phyloP scores from a whole-genome alignment of 2,329 filamentous ascomycete genomes.

The Alternaria sp. region DNA sequence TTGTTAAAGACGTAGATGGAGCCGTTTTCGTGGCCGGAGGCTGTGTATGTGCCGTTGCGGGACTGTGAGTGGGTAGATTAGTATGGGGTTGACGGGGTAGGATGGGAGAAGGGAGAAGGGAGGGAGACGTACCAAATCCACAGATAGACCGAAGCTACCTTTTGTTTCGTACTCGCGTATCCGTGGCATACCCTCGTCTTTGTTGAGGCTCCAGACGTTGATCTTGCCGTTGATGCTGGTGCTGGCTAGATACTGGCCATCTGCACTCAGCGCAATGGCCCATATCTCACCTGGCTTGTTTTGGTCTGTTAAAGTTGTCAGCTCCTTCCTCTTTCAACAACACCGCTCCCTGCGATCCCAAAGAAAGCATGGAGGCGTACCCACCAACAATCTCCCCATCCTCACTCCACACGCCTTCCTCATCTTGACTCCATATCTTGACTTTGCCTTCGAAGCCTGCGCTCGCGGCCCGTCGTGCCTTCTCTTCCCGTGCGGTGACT shows the following conservation, averaged over 20 bases:
- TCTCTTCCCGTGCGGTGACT: conserved; percentile 71
- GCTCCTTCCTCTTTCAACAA: background rate
- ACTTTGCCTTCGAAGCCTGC: conserved; percentile 90
- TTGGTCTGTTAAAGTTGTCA: conserved; percentile 46
- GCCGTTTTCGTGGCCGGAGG: conserved; percentile 91
- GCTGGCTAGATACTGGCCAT: conserved; percentile 83
- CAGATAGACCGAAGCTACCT: conserved; percentile 86
- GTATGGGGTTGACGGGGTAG: background rate
- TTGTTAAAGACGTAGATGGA: conserved; percentile 96
- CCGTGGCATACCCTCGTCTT: conserved; percentile 63
- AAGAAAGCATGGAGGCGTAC: conserved; percentile 33
- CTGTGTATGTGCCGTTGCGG: conserved; percentile 80
- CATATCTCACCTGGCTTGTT: conserved; percentile 77
- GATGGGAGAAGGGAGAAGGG: background rate
- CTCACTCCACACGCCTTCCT: conserved; percentile 60
- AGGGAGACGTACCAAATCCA: conserved; percentile 69
- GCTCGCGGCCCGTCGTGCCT: conserved; percentile 69
- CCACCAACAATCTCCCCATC: conserved; percentile 55
- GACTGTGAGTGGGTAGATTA: conserved; percentile 52
- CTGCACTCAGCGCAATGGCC: conserved; percentile 84
- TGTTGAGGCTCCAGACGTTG: conserved; percentile 78
- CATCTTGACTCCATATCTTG: conserved; percentile 75
- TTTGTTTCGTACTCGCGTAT: conserved; percentile 89
- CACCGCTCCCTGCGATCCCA: background rate
- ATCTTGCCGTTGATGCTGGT: conserved; percentile 88